Evolutionary conservation across 441 rosid genomes (phyloP).

Genomic region (Eutrema salsugineum): DNA sequence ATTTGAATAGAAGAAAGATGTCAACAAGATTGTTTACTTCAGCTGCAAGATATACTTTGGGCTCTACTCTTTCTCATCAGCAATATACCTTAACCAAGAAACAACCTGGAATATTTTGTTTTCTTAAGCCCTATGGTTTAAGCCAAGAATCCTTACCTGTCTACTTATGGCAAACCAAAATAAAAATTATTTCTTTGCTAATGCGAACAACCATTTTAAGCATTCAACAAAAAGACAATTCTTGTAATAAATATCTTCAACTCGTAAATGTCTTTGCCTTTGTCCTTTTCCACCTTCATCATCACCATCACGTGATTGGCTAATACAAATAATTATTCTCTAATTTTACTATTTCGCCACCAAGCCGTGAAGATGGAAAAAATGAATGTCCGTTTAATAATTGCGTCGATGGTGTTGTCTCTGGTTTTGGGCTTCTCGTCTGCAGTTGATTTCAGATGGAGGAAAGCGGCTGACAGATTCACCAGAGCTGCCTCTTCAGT

Average conservation of each 20-base stretch:
- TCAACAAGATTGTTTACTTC: conserved; percentile 26
- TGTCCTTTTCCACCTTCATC: conserved; percentile 19
- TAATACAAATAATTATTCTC: conserved; percentile 3
- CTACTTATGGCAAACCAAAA: conserved; percentile 20
- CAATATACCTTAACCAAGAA: conserved; percentile 28
- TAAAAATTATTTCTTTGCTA: conserved; percentile 6
- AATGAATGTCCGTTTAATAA: conserved; percentile 21
- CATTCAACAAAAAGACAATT: conserved; percentile 6
- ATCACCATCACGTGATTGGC: conserved; percentile 32
- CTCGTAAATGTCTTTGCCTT: conserved; percentile 18
- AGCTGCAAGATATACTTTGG: conserved; percentile 33
- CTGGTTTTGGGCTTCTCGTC: conserved; percentile 38
- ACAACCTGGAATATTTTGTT: conserved; percentile 21
- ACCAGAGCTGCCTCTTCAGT: conserved; percentile 59
- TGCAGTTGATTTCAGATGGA: conserved; percentile 35
- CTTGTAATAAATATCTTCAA: conserved; percentile 21
- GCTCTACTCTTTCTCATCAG: conserved; percentile 29
- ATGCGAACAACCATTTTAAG: conserved; percentile 3
- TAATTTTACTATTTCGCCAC: not conserved
- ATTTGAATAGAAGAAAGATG: conserved; percentile 3
- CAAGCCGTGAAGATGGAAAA: conserved; percentile 34
- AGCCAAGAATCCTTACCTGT: conserved; percentile 27
- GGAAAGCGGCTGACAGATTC: conserved; percentile 35
- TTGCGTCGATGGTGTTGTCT: conserved; percentile 22
- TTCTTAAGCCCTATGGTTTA: conserved; percentile 20